Evolutionary conservation across 2,329 filamentous ascomycete genomes (phyloP), one percentile per base, ranked within the genome.

Genomic region (Alternaria viburni): DNA sequence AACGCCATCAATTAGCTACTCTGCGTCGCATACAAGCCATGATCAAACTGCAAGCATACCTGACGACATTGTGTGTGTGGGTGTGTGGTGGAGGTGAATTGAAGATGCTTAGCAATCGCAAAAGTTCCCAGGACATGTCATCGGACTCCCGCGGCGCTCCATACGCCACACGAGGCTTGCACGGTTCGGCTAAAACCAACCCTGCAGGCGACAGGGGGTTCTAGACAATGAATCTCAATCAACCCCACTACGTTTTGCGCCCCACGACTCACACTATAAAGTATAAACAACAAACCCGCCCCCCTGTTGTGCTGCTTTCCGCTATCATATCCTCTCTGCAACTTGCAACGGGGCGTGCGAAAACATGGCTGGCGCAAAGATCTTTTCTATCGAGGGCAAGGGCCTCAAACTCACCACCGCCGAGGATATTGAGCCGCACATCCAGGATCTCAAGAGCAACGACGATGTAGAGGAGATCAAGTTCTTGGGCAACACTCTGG

Each of bases 351-450:
- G 47, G 32, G 28, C 12, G 17, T 30, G 55, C 50, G 54, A 61
- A 51, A 54, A 69, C 26, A 87, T 86, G 83, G 74, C 82, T 57
- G 70, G 69, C 26, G 77, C 81, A 60, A 93, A 91, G 80, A 79
- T 93, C 77, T 98, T 97, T 83, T 94, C 93, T 72, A 89, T 98
- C 71, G 92, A 97, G 82, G 93, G 92, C 81, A 96, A 91, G 84
- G 91, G 91, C 76, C 88, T 98, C 74, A 97, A 97, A 86, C 91
- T 99, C 77, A 90, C 96, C 84, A 93, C 90, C 44, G 93, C 92
- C 55, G 91, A 89, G 69, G 93, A 98, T 81, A 87, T 98, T 65
- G 91, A 96, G 80, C 85, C 91, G 69, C 90, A 97, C 80, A 92
- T 97, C 76, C 87, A 90, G 71, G 86, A 88, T 54, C 88, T 99